Evolutionary conservation across 2,329 filamentous ascomycete genomes (phyloP).

Genomic region (Teratosphaeria zuluensis): DNA sequence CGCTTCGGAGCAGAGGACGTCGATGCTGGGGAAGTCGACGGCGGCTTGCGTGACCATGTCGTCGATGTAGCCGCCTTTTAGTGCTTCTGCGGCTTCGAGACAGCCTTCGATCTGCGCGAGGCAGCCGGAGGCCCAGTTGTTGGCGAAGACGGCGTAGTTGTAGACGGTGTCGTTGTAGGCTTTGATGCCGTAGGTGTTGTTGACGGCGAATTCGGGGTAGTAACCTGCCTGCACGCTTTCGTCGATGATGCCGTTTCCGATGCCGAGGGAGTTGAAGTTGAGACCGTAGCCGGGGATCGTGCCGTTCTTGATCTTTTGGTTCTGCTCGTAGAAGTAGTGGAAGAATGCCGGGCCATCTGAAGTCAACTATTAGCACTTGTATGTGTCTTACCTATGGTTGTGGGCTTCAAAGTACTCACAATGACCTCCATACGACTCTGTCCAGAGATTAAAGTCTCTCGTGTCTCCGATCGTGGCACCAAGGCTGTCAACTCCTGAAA

Average conservation of each 20-base stretch:
- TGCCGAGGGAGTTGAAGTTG: constrained; percentile 42
- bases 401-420: not conserved
- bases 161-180: constrained; percentile 50
- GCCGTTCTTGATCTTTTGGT: constrained; percentile 44
- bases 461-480: constrained; percentile 39
- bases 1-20: constrained; percentile 44
- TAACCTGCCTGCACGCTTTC: constrained; percentile 39
- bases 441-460: constrained; percentile 49
- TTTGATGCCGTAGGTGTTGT: constrained; percentile 49
- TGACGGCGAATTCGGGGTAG: constrained; percentile 44
- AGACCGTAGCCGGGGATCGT: constrained; percentile 32
- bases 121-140: constrained; percentile 39
- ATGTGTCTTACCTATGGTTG: no score
- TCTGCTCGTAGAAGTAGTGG: constrained; percentile 33
- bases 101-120: constrained; percentile 35
- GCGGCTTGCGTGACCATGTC: constrained; percentile 5
- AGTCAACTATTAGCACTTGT: no score
- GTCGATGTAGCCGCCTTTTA: constrained; percentile 19
- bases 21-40: constrained; percentile 20
- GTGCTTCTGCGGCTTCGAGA: constrained; percentile 29
- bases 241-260: constrained; percentile 49
- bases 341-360: constrained; percentile 8
- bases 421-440: constrained; percentile 56
- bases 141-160: constrained; percentile 49
- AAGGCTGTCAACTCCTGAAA: constrained; percentile 39